Evolutionary conservation across 805 yeast genomes (phyloP).

Genomic region (Starmerella lactis-condensi): DNA sequence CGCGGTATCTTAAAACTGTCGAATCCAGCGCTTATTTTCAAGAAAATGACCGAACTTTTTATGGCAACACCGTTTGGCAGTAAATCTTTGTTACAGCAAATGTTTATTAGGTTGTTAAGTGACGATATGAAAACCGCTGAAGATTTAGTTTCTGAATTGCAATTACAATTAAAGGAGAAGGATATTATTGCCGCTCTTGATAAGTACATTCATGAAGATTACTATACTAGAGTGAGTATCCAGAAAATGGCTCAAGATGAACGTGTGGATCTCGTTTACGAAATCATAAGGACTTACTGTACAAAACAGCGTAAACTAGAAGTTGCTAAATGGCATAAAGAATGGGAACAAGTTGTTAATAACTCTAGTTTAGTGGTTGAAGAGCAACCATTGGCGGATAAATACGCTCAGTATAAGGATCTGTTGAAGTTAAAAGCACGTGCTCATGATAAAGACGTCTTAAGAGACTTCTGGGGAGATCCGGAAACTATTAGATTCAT

Average conservation of each 20-base stretch:
- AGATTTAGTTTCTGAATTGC: conserved; percentile 32
- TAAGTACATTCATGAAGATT: conserved; percentile 13
- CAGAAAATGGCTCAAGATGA: conserved; percentile 17
- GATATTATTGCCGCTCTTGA: conserved; percentile 16
- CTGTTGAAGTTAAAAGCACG: conserved; percentile 46
- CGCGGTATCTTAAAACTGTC: conserved; percentile 63
- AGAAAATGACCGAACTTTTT: conserved; percentile 60
- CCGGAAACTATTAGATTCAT: conserved; percentile 61
- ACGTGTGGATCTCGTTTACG: conserved; percentile 13
- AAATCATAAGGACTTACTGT: conserved; percentile 7
- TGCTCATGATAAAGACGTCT: conserved; percentile 53
- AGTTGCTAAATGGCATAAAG: conserved; percentile 20
- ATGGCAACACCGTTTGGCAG: conserved; percentile 63
- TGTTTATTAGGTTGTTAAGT: conserved; percentile 51
- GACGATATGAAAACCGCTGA: conserved; percentile 57
- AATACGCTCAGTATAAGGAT: conserved; percentile 39
- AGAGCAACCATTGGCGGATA: conserved; percentile 23
- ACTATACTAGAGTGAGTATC: conserved; percentile 17
- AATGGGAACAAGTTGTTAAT: conserved; percentile 24
- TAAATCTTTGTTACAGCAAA: conserved; percentile 49
- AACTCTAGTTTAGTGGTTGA: conserved; percentile 13
- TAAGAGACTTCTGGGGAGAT: conserved; percentile 69
- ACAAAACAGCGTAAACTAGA: conserved; percentile 7
- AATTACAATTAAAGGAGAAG: conserved; percentile 22
- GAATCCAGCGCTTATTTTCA: conserved; percentile 71